Evolutionary conservation across 1,284 basidiomycete genomes (phyloP), one percentile per base, ranked within the genome.

Genomic region (Leccinum fuscescens): DNA sequence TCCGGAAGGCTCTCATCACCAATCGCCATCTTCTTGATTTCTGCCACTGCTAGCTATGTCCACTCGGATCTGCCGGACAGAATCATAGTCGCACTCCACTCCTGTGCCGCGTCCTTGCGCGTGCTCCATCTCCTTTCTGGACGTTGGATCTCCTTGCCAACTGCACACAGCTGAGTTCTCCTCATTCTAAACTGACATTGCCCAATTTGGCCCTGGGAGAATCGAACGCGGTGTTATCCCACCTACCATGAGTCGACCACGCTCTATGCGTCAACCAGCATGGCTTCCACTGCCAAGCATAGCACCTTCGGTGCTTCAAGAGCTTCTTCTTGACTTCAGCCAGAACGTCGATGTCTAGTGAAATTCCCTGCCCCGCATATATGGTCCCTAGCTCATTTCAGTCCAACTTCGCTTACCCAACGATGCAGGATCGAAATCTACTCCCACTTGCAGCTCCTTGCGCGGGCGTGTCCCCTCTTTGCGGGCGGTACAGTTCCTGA

Each of bases 1-100:
- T 67, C 20, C 65, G 66, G 42, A 60, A 57, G 24, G 58, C 61
- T 3, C 58, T 78, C 61, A 33, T 73, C 35, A 77, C 75, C 27
- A 77, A 76, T 59, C 66, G 72, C 5, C 33, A 33, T 33, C 33
- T 33, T 33, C 33, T 12, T 33, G 33, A 33, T 33, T 12, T 12
- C 33, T 14, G 33, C 33, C 33, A 35, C 33, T 35, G 33, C 33
- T 6, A 35, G 11, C 33, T 35, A 35, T 35, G 33, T 35, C 12
- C 33, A 35, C 33, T 35, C 33, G 33, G 6, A 35, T 35, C 33
- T 27, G n/a, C 51, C 46, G 17, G 37, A 39, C 15, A n/a, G n/a
- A 39, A 17, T 42, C 5, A 42, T n/a, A 4, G 31, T 60, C 4
- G 70, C 65, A 6, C 63, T 72, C 33, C 51, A 48, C 14, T 3